Conservation (phyloP, 2,329 filamentous ascomycete genomes). For the Magnaporthiopsis incrustans region DNA sequence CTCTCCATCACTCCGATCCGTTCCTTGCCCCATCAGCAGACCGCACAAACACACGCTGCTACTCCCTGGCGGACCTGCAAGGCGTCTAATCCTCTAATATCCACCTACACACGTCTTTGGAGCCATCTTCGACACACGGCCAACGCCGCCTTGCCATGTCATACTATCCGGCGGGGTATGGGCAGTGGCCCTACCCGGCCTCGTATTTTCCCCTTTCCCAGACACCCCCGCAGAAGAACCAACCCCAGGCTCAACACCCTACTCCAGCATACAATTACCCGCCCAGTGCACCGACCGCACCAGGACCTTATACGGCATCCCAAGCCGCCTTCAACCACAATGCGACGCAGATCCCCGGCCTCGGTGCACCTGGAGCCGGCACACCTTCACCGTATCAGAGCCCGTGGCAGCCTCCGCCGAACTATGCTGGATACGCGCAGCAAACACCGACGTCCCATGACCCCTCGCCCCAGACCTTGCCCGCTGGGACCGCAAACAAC, state of each 20-base stretch:
- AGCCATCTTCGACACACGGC: not conserved
- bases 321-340: constrained; percentile 31
- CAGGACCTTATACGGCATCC: constrained; percentile 19
- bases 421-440: not conserved
- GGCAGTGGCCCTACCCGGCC: constrained; percentile 13
- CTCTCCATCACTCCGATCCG: not conserved
- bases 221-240: constrained; percentile 13
- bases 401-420: constrained; percentile 2
- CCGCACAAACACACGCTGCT: not conserved
- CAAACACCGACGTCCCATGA: not conserved
- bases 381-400: not conserved
- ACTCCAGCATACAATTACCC: constrained; percentile 16
- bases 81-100: not conserved
- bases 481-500: not conserved
- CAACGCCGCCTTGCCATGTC: constrained; percentile 24
- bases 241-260: not conserved
- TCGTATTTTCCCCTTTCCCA: constrained; percentile 12
- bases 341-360: constrained; percentile 27
- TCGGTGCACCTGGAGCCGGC: constrained; percentile 17
- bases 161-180: constrained; percentile 29
- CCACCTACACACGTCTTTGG: not conserved
- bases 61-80: not conserved
- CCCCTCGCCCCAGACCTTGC: not conserved
- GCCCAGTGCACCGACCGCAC: constrained; percentile 3
- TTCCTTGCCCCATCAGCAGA: not conserved